These are phyloP conservation scores for Candida ovalis DNA, from an alignment of 805 yeast genomes.

Conservation along the genomic window DNA sequence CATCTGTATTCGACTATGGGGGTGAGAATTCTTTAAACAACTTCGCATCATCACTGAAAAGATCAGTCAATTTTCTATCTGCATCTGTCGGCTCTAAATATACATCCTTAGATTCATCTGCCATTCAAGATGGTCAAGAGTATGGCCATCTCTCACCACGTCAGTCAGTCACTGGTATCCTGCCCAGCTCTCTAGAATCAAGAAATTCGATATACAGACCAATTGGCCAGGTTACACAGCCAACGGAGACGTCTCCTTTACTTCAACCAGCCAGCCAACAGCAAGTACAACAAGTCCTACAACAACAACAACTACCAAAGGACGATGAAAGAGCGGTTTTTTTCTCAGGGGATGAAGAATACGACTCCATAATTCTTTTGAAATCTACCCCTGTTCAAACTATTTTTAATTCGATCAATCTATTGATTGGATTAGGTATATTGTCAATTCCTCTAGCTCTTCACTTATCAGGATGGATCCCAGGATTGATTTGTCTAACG, in stretches of 20 bases:
- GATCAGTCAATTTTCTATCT: slow-evolving; percentile 30
- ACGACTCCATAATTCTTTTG: slow-evolving; percentile 22
- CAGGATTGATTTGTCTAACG: slow-evolving; percentile 41
- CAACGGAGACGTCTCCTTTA: slow-evolving; percentile 2
- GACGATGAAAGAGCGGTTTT: slow-evolving; percentile 4
- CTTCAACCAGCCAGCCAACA: not conserved
- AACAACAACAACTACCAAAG: too few relatives aligned
- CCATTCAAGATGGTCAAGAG: not conserved
- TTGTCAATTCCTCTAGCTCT: slow-evolving; percentile 71
- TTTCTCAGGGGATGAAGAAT: slow-evolving; percentile 7
- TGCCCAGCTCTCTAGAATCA: not conserved
- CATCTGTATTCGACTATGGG: slow-evolving; percentile 34
- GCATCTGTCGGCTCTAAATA: slow-evolving; percentile 17
- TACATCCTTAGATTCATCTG: not conserved
- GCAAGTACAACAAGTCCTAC: not conserved
- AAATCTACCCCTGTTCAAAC: slow-evolving; percentile 72
- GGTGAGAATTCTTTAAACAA: slow-evolving; percentile 35
- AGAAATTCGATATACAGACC: not conserved
- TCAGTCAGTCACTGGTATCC: not conserved
- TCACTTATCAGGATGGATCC: slow-evolving; percentile 62
- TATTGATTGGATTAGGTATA: slow-evolving; percentile 71
- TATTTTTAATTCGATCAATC: slow-evolving; percentile 71
- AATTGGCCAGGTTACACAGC: not conserved
- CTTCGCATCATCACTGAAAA: slow-evolving; percentile 32
- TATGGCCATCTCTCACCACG: not conserved